phyloP scores from a whole-genome alignment of 1,139 yeast genomes.

The Yamadazyma triangularis region DNA sequence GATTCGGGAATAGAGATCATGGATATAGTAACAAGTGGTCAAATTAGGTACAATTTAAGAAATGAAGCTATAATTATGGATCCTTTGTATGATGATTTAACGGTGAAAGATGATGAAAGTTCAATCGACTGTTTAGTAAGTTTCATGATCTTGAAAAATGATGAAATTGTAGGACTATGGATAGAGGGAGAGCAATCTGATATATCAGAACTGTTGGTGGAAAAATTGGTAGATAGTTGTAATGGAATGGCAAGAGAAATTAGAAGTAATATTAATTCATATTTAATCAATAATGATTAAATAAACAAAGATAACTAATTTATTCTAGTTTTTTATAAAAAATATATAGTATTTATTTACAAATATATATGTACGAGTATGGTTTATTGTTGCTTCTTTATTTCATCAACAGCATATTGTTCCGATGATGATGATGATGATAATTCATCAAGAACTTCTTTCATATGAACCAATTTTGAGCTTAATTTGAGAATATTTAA shows the following conservation, averaged over 20 bases:
- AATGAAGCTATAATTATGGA: slow-evolving; percentile 12
- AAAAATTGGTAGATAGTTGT: slow-evolving; percentile 36
- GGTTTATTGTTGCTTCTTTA: slow-evolving; percentile 13
- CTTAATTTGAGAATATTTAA: slow-evolving; percentile 32
- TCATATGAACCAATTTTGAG: slow-evolving; percentile 40
- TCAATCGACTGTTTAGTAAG: slow-evolving; percentile 41
- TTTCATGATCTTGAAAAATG: slow-evolving; percentile 50
- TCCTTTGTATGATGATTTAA: slow-evolving; percentile 9
- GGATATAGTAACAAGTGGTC: slow-evolving; percentile 76
- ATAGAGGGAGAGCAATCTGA: slow-evolving; percentile 35
- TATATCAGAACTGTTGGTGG: slow-evolving; percentile 23
- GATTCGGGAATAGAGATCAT: slow-evolving; percentile 79
- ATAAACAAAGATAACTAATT: too few species aligned
- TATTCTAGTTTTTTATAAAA: too few species aligned
- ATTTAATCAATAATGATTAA: too few species aligned
- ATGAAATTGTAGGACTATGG: slow-evolving; percentile 56
- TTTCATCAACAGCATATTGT: slow-evolving; percentile 12
- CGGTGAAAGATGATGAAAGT: slow-evolving; percentile 12
- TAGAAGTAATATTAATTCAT: slow-evolving; percentile 41
- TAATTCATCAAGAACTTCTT: slow-evolving; percentile 41
- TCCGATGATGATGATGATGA: slow-evolving; percentile 32
- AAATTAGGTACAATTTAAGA: slow-evolving; percentile 20
- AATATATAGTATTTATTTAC: too few species aligned
- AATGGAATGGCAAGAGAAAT: slow-evolving; percentile 37
- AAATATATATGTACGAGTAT: too few species aligned